Conservation (phyloP, 2,329 filamentous ascomycete species). For the Cordyceps cateniannulata region DNA sequence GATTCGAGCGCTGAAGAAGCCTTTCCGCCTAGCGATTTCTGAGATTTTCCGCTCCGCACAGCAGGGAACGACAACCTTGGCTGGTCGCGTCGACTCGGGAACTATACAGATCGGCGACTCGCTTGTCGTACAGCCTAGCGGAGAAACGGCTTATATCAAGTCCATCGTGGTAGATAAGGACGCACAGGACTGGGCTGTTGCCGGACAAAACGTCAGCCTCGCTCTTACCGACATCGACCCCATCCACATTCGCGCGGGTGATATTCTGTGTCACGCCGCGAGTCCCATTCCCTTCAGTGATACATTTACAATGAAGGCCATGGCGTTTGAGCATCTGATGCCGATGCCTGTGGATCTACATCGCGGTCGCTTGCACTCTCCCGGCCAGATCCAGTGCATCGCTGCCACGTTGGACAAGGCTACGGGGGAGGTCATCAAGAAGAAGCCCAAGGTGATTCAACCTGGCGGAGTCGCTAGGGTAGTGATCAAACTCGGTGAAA, state of each 20-base stretch:
- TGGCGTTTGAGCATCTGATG: slow-evolving; percentile 84
- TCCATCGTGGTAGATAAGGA: slow-evolving; percentile 71
- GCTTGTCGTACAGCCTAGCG: slow-evolving; percentile 72
- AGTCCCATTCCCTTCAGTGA: slow-evolving; percentile 65
- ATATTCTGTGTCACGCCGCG: slow-evolving; percentile 71
- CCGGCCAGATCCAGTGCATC: slow-evolving; percentile 67
- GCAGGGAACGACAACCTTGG: slow-evolving; percentile 76
- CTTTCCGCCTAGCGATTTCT: slow-evolving; percentile 77
- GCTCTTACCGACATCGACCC: slow-evolving; percentile 81
- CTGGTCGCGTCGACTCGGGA: slow-evolving; percentile 79
- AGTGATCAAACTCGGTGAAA: slow-evolving; percentile 63
- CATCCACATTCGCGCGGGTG: slow-evolving; percentile 73
- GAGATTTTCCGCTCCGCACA: slow-evolving; percentile 78
- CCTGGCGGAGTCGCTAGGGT: slow-evolving; percentile 73
- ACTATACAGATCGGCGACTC: slow-evolving; percentile 78
- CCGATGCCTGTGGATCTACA: slow-evolving; percentile 89
- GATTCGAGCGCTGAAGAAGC: slow-evolving; percentile 62
- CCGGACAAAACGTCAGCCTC: slow-evolving; percentile 82
- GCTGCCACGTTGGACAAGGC: slow-evolving; percentile 71
- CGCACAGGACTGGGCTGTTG: slow-evolving; percentile 79
- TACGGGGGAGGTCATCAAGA: slow-evolving; percentile 69
- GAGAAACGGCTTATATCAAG: slow-evolving; percentile 75
- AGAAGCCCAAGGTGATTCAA: slow-evolving; percentile 77
- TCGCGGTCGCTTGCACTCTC: slow-evolving; percentile 71
- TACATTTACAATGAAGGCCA: slow-evolving; percentile 72